Conservation (phyloP, 257 asterid genomes). For the Paraleonurus japonicus region DNA sequence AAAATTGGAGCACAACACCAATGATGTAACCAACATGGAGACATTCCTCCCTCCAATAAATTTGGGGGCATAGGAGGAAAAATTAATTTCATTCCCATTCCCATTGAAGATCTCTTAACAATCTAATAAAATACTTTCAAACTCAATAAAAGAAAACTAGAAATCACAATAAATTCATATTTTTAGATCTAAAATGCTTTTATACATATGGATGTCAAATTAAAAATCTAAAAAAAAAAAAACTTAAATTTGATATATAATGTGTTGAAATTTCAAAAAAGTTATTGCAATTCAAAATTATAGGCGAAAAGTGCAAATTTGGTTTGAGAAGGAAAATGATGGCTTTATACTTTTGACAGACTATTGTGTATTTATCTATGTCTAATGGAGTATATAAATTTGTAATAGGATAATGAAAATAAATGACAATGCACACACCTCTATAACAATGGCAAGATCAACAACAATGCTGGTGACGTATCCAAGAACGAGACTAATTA, state of each 20-base stretch:
- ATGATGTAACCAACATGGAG: too few species aligned
- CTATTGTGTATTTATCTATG: not conserved
- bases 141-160: not conserved
- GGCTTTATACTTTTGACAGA: not conserved
- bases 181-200: not conserved
- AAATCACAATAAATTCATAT: too few species aligned
- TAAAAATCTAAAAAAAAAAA: not conserved
- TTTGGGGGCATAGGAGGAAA: too few species aligned
- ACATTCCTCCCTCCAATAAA: too few species aligned
- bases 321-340: not conserved
- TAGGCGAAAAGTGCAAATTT: not conserved
- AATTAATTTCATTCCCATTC: too few species aligned
- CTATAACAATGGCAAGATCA: slow-evolving; percentile 88
- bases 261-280: not conserved
- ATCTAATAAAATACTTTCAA: not conserved
- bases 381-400: not conserved
- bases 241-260: not conserved
- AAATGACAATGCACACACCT: slow-evolving; percentile 50
- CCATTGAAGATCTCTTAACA: too few species aligned
- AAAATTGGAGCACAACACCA: too few species aligned
- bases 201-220: not conserved
- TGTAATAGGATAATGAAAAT: not conserved
- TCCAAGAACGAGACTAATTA: slow-evolving; percentile 92
- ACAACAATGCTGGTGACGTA: slow-evolving; percentile 85
- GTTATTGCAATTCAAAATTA: not conserved